A percentile compares a stretch with the other conserved stretches of the same genome.
Evolutionary conservation across 1,139 yeast species (phyloP).

Genomic region (Meyerozyma smithsonii): DNA sequence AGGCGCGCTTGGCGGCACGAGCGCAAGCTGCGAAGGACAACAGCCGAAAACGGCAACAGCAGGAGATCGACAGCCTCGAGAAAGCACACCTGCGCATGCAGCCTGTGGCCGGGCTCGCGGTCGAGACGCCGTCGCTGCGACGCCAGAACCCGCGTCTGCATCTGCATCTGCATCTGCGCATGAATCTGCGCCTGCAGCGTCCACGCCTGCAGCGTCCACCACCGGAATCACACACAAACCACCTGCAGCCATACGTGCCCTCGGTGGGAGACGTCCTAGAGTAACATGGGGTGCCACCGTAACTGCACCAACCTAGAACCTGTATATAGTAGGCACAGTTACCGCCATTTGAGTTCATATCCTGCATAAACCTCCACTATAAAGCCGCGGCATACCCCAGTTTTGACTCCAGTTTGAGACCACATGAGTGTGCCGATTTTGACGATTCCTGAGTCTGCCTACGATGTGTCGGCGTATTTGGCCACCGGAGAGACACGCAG

Average conservation of each 20-base stretch:
- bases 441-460: slow-evolving; percentile 43
- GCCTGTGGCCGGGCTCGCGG: background rate
- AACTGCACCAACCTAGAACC: background rate
- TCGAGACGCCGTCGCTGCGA: background rate
- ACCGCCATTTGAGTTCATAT: too few relatives aligned
- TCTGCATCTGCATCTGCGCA: too few relatives aligned
- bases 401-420: background rate
- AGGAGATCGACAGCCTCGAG: background rate
- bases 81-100: background rate
- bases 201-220: too few relatives aligned
- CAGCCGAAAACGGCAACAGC: slow-evolving; percentile 8
- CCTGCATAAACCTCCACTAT: background rate
- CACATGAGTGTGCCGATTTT: slow-evolving; percentile 28
- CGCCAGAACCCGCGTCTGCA: background rate
- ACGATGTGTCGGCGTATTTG: slow-evolving; percentile 26
- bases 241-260: background rate
- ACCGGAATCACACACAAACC: background rate
- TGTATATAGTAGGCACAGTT: too few relatives aligned
- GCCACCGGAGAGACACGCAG: slow-evolving; percentile 12
- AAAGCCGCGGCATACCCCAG: background rate
- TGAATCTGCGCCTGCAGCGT: too few relatives aligned
- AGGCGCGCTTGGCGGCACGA: slow-evolving; percentile 39
- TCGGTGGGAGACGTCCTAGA: background rate
- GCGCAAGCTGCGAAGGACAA: slow-evolving; percentile 34
- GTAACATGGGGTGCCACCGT: background rate